Base-by-base conservation (phyloP, 306 rosid genomes). In the Clitoria ternatea region DNA sequence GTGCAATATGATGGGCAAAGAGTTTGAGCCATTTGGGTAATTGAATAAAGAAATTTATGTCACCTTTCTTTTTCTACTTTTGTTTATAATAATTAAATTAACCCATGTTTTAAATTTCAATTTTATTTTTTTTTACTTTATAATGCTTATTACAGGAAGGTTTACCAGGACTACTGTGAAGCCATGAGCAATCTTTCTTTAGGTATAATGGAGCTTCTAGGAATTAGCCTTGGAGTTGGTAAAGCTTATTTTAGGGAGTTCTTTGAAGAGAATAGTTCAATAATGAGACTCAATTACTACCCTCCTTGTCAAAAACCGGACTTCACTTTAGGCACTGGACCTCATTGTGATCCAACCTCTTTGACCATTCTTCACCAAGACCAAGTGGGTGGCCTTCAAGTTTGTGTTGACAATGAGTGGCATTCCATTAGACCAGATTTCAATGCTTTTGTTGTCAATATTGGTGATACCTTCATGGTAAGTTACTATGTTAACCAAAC, bases 381-480 rank as follows among this genome's bases (percentile, higher is more conserved):
- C 74, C 82, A 83, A 81, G 99, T 95, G 0, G 92, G 89, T 39
- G 99, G 99, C 32, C 83, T 95, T 5, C 96, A 95, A 82, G 99
- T 95, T 33, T 88, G 66, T 74, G 99, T 95, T 4, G 99, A 91
- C 73, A 81, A 88, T 2, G 30, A 89, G 60, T 95, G 99, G 97
- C 89, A 83, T 19, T 82, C 92, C 73, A 78, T 95, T 43, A 66
- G 39, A 22, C 99, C 99, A 0, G 89, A 86, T 61, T 79, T 79
- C 68, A 81, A 95, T 74, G 89, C 97, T 47, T 93, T 93, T 78
- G 97, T 93, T 15, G 94, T 93, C 69, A 93, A 93, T 79, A 86
- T 93, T 61, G 97, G 99, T 40, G 99, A 95, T 73, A 95, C 99
- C 61, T 95, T 95, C 96, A 95, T 87, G 99, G 99, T 87, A 80